Base-by-base conservation (phyloP, 2,329 filamentous ascomycete species). In the Aspergillus floridensis region DNA sequence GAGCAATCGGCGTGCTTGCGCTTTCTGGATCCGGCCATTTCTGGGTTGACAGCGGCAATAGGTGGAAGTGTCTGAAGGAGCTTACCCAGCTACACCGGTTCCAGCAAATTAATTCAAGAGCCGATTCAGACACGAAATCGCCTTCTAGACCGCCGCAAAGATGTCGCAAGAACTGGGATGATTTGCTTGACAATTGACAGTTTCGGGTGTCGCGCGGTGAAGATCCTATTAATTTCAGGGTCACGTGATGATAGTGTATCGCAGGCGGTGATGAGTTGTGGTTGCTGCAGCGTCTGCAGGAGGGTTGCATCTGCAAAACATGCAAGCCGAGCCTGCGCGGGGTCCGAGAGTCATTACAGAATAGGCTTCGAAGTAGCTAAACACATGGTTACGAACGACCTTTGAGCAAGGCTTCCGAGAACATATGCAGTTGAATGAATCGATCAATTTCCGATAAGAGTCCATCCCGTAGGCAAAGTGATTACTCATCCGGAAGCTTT, bases 21-120 rank as follows among this genome's bases (percentile, higher is more conserved):
- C 66, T 76, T 77, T 62, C 76, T 77, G 38, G 63, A 69, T 14
- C 62, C 52, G 49, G 58, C 58, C 70, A 73, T 73, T 29, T 53
- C 62, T 53, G 50, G 10, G 29, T 48, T 19, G 22, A 47, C 29
- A 49, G 53, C 38, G 19, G 53, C 12, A 22, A 31, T 29, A 21
- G 7, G 21, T 47, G n/a, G 24, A 22, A 26, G 41, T 19, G 8
- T 48, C 53, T 12, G 53, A 48, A 19, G 19, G 5, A 16, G 14
- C 35, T 44, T 12, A 8, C 7, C 26, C 24, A 48, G 53, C 53
- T 32, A 26, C 53, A 55, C 41, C 47, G 11, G 41, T 46, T n/a
- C 16, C 44, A 21, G 46, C 52, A 35, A 35, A n/a, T 11, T 16
- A 2, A 19, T 12, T 21, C 6, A 19, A n/a, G 6, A 7, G 41